Base-by-base conservation (phyloP, 1,284 basidiomycete genomes). In the Papiliotrema nemorosa region DNA sequence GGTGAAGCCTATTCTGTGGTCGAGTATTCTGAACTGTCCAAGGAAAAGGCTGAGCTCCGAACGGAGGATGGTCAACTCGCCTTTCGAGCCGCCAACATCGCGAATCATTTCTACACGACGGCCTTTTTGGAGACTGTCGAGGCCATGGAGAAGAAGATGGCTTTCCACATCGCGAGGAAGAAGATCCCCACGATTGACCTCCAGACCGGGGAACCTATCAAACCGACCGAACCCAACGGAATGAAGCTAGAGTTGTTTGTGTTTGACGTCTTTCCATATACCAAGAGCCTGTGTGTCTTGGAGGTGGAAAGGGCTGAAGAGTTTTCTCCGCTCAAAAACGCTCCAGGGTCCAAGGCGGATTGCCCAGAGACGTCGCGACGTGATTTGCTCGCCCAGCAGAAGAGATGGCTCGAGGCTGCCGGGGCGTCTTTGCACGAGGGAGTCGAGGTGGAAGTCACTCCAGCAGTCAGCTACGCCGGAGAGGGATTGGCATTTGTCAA, bases 221-320 rank as follows among this genome's bases (percentile, higher is more conserved):
- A 92, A 72, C 93, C 94, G 5, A 76, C 75, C 50, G 84, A 84
- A 67, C 89, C 91, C n/a, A 98, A 98, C 74, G 96, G 96, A 52
- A 96, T 98, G 89, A 99, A 99, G 78, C 83, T 99, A 59, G 96
- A 99, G 76, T 80, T 97, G 76, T 99, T 98, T 76, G 88, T 99
- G 45, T 99, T 98, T 67, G 94, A 99, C 76, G 96, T 99, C 44
- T 97, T 99, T 80, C 94, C 96, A 5, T 92, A 85, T 77, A 89
- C 90, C 40, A 76, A 84, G 64, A 80, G 78, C 49, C 89, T 98
- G 53, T 83, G 86, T 35, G 89, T 97, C 27, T 78, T 97, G 70
- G 93, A 97, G 73, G 91, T 97, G 36, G 82, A 83, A 45, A 81
- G 96, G 45, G 78, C 80, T 54, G 89, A 94, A 54, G 94, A 98